Percentiles rank a stretch among this genome's conserved stretches.
Evolutionary conservation across 371 early-diverging fungal species (phyloP).

Genomic region (Globomyces sp.): DNA sequence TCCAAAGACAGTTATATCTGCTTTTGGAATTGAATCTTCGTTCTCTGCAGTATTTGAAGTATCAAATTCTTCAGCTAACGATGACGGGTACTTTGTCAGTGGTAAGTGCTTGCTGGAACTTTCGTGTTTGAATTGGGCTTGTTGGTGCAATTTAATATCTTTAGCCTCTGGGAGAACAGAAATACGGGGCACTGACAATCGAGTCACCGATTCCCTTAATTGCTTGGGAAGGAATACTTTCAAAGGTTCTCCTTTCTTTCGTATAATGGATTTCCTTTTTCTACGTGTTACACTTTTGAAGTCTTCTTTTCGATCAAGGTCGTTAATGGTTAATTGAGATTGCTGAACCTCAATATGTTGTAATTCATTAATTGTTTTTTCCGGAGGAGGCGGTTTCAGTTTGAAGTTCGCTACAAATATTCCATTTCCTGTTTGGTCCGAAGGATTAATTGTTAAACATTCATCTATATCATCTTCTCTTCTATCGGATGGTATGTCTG

Average conservation of each 20-base stretch:
- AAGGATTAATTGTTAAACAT: conserved; percentile 42
- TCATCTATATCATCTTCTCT: conserved; percentile 39
- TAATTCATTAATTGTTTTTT: conserved; percentile 6
- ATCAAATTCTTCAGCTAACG: neutral
- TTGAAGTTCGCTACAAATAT: conserved; percentile 43
- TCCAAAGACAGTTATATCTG: conserved; percentile 41
- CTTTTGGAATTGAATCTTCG: conserved; percentile 4
- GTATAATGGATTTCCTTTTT: conserved; percentile 4
- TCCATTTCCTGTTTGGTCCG: conserved; percentile 42
- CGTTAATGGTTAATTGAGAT: conserved; percentile 10
- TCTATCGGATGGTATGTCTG: conserved; percentile 32
- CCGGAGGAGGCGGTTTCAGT: conserved; percentile 7
- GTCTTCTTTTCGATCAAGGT: conserved; percentile 7
- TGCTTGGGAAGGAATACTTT: conserved; percentile 28
- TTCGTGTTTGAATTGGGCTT: neutral
- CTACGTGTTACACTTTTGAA: neutral
- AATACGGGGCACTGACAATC: neutral
- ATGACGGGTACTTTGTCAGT: no score
- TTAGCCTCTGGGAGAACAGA: neutral
- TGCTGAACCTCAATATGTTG: neutral
- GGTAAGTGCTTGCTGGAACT: no score
- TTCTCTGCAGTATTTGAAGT: neutral
- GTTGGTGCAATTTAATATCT: neutral
- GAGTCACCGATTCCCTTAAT: conserved; percentile 29
- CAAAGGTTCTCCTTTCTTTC: conserved; percentile 17